Evolutionary conservation across 225 moss, liverwort and hornwort genomes (phyloP).

Genomic region (Polytrichum formosum): DNA sequence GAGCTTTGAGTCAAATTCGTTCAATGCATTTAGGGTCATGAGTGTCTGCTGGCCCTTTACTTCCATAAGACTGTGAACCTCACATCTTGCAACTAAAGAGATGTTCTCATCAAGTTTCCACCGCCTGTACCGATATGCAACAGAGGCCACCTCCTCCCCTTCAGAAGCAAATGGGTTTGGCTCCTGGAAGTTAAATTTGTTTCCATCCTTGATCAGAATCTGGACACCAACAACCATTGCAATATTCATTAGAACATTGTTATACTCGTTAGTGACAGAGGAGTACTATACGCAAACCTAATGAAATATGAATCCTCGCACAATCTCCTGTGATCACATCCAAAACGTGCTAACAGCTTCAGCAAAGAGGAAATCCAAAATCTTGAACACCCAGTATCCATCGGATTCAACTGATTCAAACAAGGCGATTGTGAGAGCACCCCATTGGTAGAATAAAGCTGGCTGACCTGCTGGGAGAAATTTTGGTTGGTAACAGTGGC

Average conservation of each 20-base stretch:
- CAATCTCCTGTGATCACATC: too few relatives aligned
- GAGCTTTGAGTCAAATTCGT: slow-evolving; percentile 68
- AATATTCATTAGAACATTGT: background rate
- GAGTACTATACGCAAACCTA: too few relatives aligned
- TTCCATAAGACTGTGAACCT: slow-evolving; percentile 64
- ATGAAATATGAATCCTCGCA: too few relatives aligned
- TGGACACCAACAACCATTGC: background rate
- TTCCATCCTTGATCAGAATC: slow-evolving; percentile 44
- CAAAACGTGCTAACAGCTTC: too few relatives aligned
- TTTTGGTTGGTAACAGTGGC: slow-evolving; percentile 72
- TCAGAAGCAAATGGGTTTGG: slow-evolving; percentile 66
- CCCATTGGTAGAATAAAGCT: too few relatives aligned
- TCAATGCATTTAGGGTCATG: slow-evolving; percentile 56
- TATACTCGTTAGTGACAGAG: background rate
- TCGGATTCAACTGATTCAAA: too few relatives aligned
- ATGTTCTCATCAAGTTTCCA: slow-evolving; percentile 70
- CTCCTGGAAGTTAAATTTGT: slow-evolving; percentile 58
- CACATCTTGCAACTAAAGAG: slow-evolving; percentile 64
- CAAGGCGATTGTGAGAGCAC: too few relatives aligned
- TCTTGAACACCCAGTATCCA: too few relatives aligned
- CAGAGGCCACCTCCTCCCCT: slow-evolving; percentile 67
- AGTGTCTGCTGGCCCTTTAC: slow-evolving; percentile 60
- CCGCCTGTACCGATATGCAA: slow-evolving; percentile 65
- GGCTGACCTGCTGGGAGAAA: slow-evolving; percentile 63
- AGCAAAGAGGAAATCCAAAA: too few relatives aligned